Conservation (phyloP, 148 eudicot species). For the Camellia granthamiana region DNA sequence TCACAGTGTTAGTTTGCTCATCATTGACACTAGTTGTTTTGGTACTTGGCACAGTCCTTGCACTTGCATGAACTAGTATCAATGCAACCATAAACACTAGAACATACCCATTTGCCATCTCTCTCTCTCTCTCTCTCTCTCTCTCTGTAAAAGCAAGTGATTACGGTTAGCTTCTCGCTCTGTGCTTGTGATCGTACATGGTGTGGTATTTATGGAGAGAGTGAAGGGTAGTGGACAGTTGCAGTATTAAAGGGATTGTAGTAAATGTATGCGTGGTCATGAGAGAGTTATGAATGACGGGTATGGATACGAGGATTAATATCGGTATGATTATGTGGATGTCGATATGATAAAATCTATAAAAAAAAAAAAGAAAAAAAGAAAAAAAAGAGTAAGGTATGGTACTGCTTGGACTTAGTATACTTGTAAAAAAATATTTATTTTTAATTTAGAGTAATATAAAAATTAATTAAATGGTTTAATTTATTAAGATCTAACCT, state of each 20-base stretch:
- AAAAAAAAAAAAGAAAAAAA: no score
- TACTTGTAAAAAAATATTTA: no score
- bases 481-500: no score
- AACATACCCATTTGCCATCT: conserved; percentile 24
- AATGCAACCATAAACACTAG: conserved; percentile 29
- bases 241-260: neutral
- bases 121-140: conserved; percentile 9
- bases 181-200: conserved; percentile 5
- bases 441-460: no score
- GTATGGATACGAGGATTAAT: no score
- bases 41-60: conserved; percentile 36
- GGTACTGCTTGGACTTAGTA: no score
- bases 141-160: neutral
- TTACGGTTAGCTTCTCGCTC: neutral
- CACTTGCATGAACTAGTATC: conserved; percentile 34
- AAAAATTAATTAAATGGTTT: no score
- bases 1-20: conserved; percentile 15
- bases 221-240: conserved; percentile 13
- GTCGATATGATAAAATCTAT: no score
- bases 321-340: no score
- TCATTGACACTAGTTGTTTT: neutral
- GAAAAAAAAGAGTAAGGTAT: no score
- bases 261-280: neutral
- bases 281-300: no score
- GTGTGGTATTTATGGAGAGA: conserved; percentile 12